Conservation (phyloP, 2,329 filamentous ascomycete genomes). For the Cordyceps farinosa region DNA sequence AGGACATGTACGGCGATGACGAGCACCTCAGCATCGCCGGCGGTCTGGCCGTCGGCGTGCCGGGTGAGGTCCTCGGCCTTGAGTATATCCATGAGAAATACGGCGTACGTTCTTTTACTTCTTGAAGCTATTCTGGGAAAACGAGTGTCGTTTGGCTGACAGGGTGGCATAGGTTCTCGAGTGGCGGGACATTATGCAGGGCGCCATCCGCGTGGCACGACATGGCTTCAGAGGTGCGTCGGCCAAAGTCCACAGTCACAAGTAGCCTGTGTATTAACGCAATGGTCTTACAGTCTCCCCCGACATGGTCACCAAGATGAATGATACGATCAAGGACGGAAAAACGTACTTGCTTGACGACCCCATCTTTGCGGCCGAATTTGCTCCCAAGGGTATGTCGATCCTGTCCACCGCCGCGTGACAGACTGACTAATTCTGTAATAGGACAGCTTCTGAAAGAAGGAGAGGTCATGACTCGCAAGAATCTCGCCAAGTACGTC, state of each 20-base stretch:
- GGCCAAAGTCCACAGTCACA: neutral
- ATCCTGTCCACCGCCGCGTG: neutral
- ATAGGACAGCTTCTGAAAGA: constrained; percentile 61
- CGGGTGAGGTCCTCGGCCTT: constrained; percentile 73
- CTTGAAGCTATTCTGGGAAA: too few species aligned
- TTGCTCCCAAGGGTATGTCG: constrained; percentile 67
- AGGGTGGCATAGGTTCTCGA: constrained; percentile 46
- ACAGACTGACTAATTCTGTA: neutral
- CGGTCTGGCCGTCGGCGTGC: constrained; percentile 69
- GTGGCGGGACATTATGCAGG: constrained; percentile 69
- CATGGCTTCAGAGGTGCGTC: constrained; percentile 59
- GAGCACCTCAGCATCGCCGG: constrained; percentile 63
- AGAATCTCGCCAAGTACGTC: constrained; percentile 63
- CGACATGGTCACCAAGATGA: constrained; percentile 74
- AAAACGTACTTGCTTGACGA: constrained; percentile 69
- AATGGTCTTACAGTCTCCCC: constrained; percentile 51
- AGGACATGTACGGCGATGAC: constrained; percentile 82
- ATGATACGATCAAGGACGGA: constrained; percentile 27
- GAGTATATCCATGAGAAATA: constrained; percentile 73
- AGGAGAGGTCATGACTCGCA: constrained; percentile 75
- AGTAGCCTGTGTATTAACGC: too few species aligned
- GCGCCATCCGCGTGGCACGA: constrained; percentile 69
- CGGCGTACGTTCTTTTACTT: constrained; percentile 44
- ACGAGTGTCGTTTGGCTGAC: neutral
- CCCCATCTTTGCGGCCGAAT: constrained; percentile 79